phyloP scores from a whole-genome alignment of 768 basidiomycete species.

The Heimioporus sp. region DNA sequence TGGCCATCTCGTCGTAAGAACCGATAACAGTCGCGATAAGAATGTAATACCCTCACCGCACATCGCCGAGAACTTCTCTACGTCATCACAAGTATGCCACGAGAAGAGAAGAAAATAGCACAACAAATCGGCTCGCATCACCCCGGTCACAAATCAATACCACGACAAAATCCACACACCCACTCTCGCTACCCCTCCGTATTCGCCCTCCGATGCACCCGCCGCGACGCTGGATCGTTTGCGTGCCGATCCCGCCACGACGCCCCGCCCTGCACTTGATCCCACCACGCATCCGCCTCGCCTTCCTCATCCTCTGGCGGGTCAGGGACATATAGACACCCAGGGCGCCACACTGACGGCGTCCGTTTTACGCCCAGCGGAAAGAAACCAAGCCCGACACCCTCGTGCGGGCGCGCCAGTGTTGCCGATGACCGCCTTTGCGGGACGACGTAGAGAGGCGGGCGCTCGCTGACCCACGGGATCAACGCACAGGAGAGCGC shows the following conservation, averaged over 20 bases:
- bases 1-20: too few species aligned
- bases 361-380: constrained; percentile 1
- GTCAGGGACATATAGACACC: constrained; percentile 13
- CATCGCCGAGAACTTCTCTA: too few species aligned
- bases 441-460: constrained; percentile 15
- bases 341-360: constrained; percentile 11
- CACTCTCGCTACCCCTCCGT: too few species aligned
- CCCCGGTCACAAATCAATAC: background rate
- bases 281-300: constrained; percentile 10
- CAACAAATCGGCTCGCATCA: too few species aligned
- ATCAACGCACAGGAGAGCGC: background rate
- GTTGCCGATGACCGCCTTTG: constrained; percentile 10
- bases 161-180: background rate
- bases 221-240: constrained; percentile 21
- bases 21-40: too few species aligned
- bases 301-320: constrained; percentile 8
- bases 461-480: background rate
- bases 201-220: background rate
- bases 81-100: too few species aligned
- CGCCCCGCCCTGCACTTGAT: background rate
- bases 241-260: constrained; percentile 24
- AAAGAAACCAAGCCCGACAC: constrained; percentile 4
- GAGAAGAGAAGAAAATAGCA: too few species aligned
- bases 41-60: too few species aligned
- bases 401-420: background rate